These are phyloP conservation scores for Copromyces sp. DNA, from an alignment of 495 filamentous ascomycete genomes.

Conservation along the genomic window DNA sequence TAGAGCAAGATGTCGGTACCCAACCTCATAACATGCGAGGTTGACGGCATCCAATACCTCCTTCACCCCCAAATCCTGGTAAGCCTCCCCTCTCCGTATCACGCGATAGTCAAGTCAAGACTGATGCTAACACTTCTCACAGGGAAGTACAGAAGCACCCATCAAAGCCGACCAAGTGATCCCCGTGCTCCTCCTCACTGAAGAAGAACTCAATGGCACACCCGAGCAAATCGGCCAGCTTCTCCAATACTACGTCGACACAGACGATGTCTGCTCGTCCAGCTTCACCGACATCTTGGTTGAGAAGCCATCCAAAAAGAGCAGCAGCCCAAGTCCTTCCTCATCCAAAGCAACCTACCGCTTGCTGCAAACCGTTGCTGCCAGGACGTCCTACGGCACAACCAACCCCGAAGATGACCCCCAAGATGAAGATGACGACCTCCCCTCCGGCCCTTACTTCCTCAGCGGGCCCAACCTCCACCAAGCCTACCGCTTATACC, in stretches of 20 bases:
- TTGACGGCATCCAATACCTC: neutral
- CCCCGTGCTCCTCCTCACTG: slow-evolving; percentile 3
- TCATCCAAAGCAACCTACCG: neutral
- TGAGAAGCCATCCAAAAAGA: slow-evolving; percentile 12
- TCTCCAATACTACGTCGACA: slow-evolving; percentile 2
- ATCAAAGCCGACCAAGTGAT: slow-evolving; percentile 7
- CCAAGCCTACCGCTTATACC: slow-evolving; percentile 9
- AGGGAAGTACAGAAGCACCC: slow-evolving; percentile 6
- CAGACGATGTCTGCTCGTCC: slow-evolving; percentile 32
- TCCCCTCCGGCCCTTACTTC: slow-evolving; percentile 16
- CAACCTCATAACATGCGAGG: neutral
- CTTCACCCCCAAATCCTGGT: neutral
- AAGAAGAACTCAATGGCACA: neutral
- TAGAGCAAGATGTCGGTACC: neutral
- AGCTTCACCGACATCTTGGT: slow-evolving; percentile 44
- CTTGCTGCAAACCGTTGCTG: neutral
- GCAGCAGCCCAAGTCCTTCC: neutral
- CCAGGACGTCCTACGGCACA: neutral
- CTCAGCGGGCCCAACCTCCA: slow-evolving; percentile 6
- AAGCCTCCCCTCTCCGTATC: neutral
- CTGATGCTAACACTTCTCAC: neutral
- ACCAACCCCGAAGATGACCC: neutral
- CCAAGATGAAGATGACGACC: neutral
- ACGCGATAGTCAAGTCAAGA: neutral
- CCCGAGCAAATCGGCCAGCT: neutral